Percentiles rank a stretch among this genome's conserved stretches.
Evolutionary conservation across 2,329 filamentous ascomycete species (phyloP).

Genomic region (Fusarium tjaetaba): DNA sequence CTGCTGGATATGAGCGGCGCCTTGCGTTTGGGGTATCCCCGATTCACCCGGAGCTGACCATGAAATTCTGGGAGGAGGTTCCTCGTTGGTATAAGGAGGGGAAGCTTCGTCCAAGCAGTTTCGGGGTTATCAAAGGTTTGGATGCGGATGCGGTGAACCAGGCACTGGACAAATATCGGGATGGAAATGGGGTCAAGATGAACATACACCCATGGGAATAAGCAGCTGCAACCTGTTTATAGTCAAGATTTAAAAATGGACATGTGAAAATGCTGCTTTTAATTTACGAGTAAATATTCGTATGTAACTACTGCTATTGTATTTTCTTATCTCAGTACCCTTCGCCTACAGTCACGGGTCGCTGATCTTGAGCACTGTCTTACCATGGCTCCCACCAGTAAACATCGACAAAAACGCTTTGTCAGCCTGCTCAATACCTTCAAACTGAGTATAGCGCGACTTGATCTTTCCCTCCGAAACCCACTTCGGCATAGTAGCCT

Average conservation of each 20-base stretch:
- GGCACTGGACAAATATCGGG: not conserved
- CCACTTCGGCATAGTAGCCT: not conserved
- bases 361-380: not conserved
- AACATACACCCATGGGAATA: not conserved
- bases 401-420: not conserved
- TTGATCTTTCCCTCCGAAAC: not conserved
- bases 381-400: not conserved
- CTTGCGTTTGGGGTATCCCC: not conserved
- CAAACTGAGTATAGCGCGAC: not conserved
- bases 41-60: not conserved
- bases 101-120: not conserved
- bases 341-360: not conserved
- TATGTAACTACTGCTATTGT: not conserved
- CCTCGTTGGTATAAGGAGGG: not conserved
- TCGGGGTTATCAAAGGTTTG: not conserved
- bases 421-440: not conserved
- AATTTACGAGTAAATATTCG: accelerated
- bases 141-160: not conserved
- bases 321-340: accelerated
- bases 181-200: not conserved
- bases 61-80: not conserved
- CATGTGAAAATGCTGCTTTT: not conserved
- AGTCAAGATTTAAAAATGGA: no score
- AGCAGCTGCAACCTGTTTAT: no score
- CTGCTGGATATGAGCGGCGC: not conserved